phyloP scores from a whole-genome alignment of 371 early-diverging fungal species.

The Apophysomyces trapeziformis region DNA sequence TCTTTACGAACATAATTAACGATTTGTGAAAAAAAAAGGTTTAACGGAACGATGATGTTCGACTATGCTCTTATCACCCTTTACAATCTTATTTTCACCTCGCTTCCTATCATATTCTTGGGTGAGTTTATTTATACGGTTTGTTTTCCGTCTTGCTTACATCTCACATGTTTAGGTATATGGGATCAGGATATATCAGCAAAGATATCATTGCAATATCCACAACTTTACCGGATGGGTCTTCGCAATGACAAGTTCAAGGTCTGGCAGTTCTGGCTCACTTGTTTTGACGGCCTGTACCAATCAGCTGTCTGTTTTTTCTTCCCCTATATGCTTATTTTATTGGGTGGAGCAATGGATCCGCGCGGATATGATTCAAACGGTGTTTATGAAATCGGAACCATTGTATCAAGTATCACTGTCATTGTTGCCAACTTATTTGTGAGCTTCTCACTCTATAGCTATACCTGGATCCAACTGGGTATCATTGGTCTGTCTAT shows the following conservation, averaged over 20 bases:
- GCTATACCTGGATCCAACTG: slow-evolving; percentile 79
- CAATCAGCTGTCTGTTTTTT: slow-evolving; percentile 90
- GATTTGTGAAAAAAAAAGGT: slow-evolving; percentile 26
- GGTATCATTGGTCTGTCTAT: slow-evolving; percentile 62
- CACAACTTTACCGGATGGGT: slow-evolving; percentile 88
- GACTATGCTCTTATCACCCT: slow-evolving; percentile 84
- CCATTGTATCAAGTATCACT: slow-evolving; percentile 74
- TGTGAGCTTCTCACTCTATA: slow-evolving; percentile 73
- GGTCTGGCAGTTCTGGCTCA: slow-evolving; percentile 82
- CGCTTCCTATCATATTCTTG: slow-evolving; percentile 67
- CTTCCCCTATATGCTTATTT: slow-evolving; percentile 60
- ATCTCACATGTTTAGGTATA: slow-evolving; percentile 47
- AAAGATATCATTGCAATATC: slow-evolving; percentile 71
- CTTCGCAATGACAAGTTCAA: slow-evolving; percentile 86
- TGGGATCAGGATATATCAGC: slow-evolving; percentile 93
- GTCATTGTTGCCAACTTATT: slow-evolving; percentile 85
- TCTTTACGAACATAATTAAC: neutral
- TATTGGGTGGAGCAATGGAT: slow-evolving; percentile 53
- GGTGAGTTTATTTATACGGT: slow-evolving; percentile 14
- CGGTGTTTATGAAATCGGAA: slow-evolving; percentile 78
- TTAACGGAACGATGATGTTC: slow-evolving; percentile 61
- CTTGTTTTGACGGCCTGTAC: slow-evolving; percentile 82
- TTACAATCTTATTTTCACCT: slow-evolving; percentile 83
- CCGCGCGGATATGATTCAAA: slow-evolving; percentile 61
- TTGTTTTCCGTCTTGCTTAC: neutral